Percentiles rank a stretch among this genome's conserved stretches.
These are phyloP conservation scores for Boletus huronensis DNA, from an alignment of 768 basidiomycete genomes.

Conservation along the genomic window DNA sequence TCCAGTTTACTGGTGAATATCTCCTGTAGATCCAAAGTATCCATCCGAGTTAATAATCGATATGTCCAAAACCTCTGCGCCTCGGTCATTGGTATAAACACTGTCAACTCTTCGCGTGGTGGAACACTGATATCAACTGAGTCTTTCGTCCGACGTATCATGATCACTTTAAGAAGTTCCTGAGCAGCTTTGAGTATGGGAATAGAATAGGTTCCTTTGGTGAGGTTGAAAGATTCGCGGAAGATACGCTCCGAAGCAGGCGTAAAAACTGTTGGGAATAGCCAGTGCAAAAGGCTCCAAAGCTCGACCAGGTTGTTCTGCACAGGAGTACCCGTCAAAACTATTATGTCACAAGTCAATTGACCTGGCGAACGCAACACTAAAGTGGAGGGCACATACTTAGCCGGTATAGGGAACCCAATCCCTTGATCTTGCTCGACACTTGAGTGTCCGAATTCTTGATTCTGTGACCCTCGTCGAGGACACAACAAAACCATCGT, in stretches of 20 bases:
- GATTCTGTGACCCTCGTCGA: slow-evolving; percentile 70
- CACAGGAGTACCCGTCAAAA: slow-evolving; percentile 72
- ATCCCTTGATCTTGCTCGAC: slow-evolving; percentile 48
- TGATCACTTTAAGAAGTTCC: slow-evolving; percentile 46
- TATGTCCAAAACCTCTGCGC: slow-evolving; percentile 63
- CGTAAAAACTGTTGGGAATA: slow-evolving; percentile 54
- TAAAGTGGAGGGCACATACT: slow-evolving; percentile 32
- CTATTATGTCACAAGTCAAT: slow-evolving; percentile 25
- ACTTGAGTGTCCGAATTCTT: slow-evolving; percentile 62
- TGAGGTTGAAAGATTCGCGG: slow-evolving; percentile 51
- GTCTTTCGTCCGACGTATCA: slow-evolving; percentile 61
- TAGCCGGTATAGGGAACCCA: slow-evolving; percentile 56
- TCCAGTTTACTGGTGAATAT: slow-evolving; percentile 41
- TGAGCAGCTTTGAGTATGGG: slow-evolving; percentile 47
- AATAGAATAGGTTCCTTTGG: slow-evolving; percentile 47
- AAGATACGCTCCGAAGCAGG: slow-evolving; percentile 45
- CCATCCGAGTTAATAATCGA: slow-evolving; percentile 50
- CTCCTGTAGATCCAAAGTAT: slow-evolving; percentile 43
- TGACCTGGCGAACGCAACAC: neutral
- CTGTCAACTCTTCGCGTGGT: slow-evolving; percentile 53
- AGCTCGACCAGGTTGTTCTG: slow-evolving; percentile 64
- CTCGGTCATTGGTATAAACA: slow-evolving; percentile 57
- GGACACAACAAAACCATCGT: slow-evolving; percentile 55
- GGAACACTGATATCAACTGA: slow-evolving; percentile 48
- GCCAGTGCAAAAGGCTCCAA: slow-evolving; percentile 53